Conservation (phyloP, 768 basidiomycete genomes). For the Tylopilus vinaceipallidus region DNA sequence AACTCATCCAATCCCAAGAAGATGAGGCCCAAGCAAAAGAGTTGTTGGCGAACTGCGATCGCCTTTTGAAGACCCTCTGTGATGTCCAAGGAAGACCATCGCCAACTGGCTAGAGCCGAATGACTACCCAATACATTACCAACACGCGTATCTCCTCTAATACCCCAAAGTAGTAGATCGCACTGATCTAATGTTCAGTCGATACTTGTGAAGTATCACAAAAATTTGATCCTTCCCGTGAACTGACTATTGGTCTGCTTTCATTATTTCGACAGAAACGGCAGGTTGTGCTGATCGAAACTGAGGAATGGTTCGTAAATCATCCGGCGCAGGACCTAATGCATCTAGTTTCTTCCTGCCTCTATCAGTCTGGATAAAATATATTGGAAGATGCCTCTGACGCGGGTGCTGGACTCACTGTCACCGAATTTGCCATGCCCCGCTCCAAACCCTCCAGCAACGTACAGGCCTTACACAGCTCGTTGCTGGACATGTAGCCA, state of each 20-base stretch:
- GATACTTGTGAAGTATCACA: neutral
- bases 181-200: conserved; percentile 5
- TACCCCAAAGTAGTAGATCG: neutral
- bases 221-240: neutral
- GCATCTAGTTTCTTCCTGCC: conserved; percentile 61
- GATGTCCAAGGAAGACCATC: conserved; percentile 29
- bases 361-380: conserved; percentile 60
- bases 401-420: conserved; percentile 42
- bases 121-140: neutral
- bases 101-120: conserved; percentile 13
- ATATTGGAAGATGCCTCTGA: conserved; percentile 2
- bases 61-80: conserved; percentile 42
- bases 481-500: conserved; percentile 94
- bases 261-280: conserved; percentile 40
- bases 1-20: conserved; percentile 51
- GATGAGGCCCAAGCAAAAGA: conserved; percentile 44
- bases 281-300: conserved; percentile 48
- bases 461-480: conserved; percentile 94
- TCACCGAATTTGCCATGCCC: conserved; percentile 64
- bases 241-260: conserved; percentile 9
- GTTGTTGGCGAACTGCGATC: conserved; percentile 57
- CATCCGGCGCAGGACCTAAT: conserved; percentile 58
- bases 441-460: conserved; percentile 88
- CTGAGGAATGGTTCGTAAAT: conserved; percentile 74
- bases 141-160: neutral